Conservation (phyloP, 306 rosid species). For the Vachellia collinsii region DNA sequence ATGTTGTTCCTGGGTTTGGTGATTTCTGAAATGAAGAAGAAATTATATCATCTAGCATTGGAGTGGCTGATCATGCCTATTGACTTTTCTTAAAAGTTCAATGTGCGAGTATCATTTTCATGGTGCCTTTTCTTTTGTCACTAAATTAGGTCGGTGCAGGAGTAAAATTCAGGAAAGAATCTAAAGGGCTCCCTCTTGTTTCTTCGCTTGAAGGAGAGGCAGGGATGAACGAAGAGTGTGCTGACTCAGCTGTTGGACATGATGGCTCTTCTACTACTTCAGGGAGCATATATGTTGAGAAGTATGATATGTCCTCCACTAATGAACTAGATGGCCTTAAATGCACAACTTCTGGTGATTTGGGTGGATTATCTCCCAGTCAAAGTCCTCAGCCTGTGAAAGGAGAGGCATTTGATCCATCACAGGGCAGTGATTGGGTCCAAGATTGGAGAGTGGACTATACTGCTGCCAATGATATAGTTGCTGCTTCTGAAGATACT, state of each 20-base stretch:
- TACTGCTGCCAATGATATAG: constrained; percentile 60
- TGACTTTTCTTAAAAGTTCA: constrained; percentile 13
- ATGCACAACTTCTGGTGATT: constrained; percentile 70
- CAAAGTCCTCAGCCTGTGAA: constrained; percentile 75
- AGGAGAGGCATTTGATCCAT: constrained; percentile 58
- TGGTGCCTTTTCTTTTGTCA: constrained; percentile 31
- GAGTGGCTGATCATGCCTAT: constrained; percentile 15
- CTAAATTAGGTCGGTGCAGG: constrained; percentile 66
- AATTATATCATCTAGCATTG: constrained; percentile 17
- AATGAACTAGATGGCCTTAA: constrained; percentile 84
- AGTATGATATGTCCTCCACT: constrained; percentile 69
- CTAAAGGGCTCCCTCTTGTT: constrained; percentile 46
- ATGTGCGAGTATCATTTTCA: constrained; percentile 13
- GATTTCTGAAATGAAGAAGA: not conserved
- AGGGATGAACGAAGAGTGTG: constrained; percentile 70
- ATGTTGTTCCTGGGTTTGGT: not conserved
- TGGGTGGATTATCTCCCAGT: constrained; percentile 61
- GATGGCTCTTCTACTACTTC: constrained; percentile 94
- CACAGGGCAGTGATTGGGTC: constrained; percentile 68
- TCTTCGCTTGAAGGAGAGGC: constrained; percentile 67
- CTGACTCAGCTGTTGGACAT: constrained; percentile 79
- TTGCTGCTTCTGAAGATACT: constrained; percentile 71
- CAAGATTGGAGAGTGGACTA: constrained; percentile 76
- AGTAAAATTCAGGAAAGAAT: constrained; percentile 67
- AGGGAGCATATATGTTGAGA: constrained; percentile 82